Evolutionary conservation across 805 yeast genomes (phyloP), one percentile per base, ranked within the genome.

Genomic region (Phaffomyces thermotolerans): DNA sequence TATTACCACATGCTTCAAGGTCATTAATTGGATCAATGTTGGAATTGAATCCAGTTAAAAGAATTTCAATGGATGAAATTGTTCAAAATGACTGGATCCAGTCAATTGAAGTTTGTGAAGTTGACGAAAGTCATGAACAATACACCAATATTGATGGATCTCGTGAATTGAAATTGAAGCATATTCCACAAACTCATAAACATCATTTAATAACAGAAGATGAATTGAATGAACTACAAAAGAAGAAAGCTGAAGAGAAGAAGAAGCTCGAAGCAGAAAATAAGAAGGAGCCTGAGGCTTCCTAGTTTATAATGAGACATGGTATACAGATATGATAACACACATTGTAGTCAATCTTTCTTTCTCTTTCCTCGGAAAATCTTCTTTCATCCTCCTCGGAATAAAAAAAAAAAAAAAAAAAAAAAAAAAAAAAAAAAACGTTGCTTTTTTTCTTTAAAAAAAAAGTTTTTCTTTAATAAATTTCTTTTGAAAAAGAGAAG

Each of bases 201-300:
- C 95, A 84, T 60, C 85, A 81, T 61, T 66, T 84, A 51, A 68
- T 83, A 13, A 78, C 87, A 0, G 88, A 80, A 51, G 82, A 79
- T 18, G 84, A 81, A 38, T 60, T 81, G 43, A 63, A 58, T 13
- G 67, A 64, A 37, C 40, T 70, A 30, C 69, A 71, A 47, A 65
- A 61, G 17, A 67, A 62, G 30, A 62, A 63, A 30, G 56, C 39
- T 13, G 29, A 59, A 40, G 58, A 56, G 34, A 57, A 56, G 46
- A 56, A 60, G 42, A 52, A 53, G 34, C 22, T 34, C 4, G 41
- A 41, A 14, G 39, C 38, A 22, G 37, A 27, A 10, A 36, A 40
- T 29, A 32, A 38, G 29, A 23, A 39, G 33, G 41, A 17, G 4
- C 18, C 8, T 4, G 40, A 36, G 18, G 23, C 42, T 23, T 40